phyloP scores from a whole-genome alignment of 2,329 filamentous ascomycete genomes.

The Colletotrichum sp. region DNA sequence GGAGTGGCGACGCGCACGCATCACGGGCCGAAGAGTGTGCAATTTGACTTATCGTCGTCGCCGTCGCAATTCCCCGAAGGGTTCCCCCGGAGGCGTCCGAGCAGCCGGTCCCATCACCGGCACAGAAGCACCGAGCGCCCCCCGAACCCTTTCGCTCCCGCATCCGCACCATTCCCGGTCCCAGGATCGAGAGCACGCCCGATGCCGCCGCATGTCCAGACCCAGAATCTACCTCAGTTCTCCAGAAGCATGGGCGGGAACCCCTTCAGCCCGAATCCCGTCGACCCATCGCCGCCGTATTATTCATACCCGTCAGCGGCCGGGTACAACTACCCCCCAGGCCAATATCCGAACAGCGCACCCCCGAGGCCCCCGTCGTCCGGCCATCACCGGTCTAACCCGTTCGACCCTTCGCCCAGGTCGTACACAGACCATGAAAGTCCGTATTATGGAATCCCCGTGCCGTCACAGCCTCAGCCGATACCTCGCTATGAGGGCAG shows the following conservation, averaged over 20 bases:
- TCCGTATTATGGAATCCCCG: not conserved
- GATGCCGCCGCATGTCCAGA: not conserved
- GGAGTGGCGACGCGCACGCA: not conserved
- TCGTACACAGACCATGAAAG: not conserved
- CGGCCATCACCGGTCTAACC: not conserved
- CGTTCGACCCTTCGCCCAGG: not conserved
- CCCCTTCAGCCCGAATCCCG: not conserved
- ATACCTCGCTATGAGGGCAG: not conserved
- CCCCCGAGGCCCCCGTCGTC: not conserved
- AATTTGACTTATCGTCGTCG: not conserved
- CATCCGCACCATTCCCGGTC: not conserved
- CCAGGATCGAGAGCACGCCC: not conserved
- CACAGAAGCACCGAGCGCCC: not conserved
- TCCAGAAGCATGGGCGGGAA: not conserved
- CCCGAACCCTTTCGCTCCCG: not conserved
- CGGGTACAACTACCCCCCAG: not conserved
- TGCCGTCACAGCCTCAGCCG: not conserved
- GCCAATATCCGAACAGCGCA: not conserved
- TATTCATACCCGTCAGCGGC: not conserved
- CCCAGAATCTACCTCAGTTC: not conserved
- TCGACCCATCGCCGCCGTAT: not conserved
- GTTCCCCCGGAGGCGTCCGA: not conserved
- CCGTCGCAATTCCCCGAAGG: not conserved
- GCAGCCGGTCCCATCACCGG: not conserved
- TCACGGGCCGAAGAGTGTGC: not conserved